Conservation (phyloP, 2,329 filamentous ascomycete species). For the Dactylella cylindrospora region DNA sequence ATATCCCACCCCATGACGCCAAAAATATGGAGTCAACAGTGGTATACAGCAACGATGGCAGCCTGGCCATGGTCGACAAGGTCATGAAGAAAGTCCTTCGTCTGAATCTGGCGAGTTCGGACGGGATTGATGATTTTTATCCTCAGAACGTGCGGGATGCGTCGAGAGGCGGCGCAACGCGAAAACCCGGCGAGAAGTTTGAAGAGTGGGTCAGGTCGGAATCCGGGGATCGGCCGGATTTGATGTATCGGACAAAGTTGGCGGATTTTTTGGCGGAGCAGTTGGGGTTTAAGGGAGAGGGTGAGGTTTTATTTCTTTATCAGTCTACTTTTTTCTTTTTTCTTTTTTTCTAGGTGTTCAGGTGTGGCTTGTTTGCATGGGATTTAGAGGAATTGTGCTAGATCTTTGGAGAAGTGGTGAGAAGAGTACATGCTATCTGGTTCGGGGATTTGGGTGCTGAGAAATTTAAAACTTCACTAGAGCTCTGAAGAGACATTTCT, state of each 20-base stretch:
- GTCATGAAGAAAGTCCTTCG: conserved; percentile 2
- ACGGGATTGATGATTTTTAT: conserved; percentile 8
- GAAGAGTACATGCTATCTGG: no score
- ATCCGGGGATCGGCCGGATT: background rate
- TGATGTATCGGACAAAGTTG: conserved; percentile 8
- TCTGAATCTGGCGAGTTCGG: background rate
- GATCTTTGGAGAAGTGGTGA: no score
- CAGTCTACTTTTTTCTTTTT: no score
- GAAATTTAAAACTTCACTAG: no score
- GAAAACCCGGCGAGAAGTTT: conserved; percentile 14
- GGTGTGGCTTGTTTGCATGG: no score
- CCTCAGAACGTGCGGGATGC: conserved; percentile 12
- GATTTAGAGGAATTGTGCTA: no score
- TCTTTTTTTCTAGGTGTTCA: no score
- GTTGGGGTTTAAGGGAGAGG: background rate
- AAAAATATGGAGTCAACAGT: background rate
- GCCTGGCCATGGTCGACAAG: background rate
- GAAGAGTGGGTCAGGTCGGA: conserved; percentile 15
- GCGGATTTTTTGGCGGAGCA: conserved; percentile 12
- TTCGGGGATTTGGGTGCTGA: no score
- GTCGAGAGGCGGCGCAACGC: background rate
- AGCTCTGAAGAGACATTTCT: no score
- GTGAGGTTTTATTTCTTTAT: no score
- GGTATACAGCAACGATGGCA: conserved; percentile 14
- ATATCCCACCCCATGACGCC: background rate